These are phyloP conservation scores for Ceratopteris richardii DNA, from an alignment of 75 land plant genomes.

Conservation along the genomic window DNA sequence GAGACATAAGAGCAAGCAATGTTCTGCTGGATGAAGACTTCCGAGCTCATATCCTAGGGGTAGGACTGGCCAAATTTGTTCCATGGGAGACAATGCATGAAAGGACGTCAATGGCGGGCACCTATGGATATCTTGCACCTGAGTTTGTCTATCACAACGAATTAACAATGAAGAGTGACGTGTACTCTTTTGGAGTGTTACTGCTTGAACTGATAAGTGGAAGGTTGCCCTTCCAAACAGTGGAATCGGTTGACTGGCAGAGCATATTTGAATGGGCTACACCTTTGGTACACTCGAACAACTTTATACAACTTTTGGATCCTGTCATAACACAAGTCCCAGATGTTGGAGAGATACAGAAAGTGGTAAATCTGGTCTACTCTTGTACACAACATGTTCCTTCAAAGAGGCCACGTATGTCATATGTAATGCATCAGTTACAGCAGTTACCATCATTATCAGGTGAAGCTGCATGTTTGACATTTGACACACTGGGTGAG, in stretches of 20 bases:
- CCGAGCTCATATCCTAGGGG: slow-evolving; percentile 79
- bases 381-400: slow-evolving; percentile 95
- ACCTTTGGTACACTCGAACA: slow-evolving; percentile 77
- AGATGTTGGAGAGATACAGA: slow-evolving; percentile 51
- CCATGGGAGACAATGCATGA: slow-evolving; percentile 78
- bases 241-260: slow-evolving; percentile 75
- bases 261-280: slow-evolving; percentile 98
- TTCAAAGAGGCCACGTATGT: slow-evolving; percentile 91
- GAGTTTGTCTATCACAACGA: slow-evolving; percentile 95
- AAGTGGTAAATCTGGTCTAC: slow-evolving; percentile 80
- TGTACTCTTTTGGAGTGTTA: slow-evolving; percentile 93
- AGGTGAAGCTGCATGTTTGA: too few species aligned
- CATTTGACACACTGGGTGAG: too few species aligned
- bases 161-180: slow-evolving; percentile 92
- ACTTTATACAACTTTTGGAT: slow-evolving; percentile 66
- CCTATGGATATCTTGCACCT: slow-evolving; percentile 87
- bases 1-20: slow-evolving; percentile 76
- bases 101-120: slow-evolving; percentile 65
- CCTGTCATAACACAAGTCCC: slow-evolving; percentile 62
- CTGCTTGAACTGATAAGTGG: slow-evolving; percentile 88
- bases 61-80: slow-evolving; percentile 74
- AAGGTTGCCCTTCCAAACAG: slow-evolving; percentile 69
- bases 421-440: slow-evolving; percentile 90
- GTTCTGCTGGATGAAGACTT: slow-evolving; percentile 86
- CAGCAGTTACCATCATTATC: slow-evolving; percentile 37